phyloP scores from a whole-genome alignment of 2,329 filamentous ascomycete genomes.

The Diplodia scrobiculata region DNA sequence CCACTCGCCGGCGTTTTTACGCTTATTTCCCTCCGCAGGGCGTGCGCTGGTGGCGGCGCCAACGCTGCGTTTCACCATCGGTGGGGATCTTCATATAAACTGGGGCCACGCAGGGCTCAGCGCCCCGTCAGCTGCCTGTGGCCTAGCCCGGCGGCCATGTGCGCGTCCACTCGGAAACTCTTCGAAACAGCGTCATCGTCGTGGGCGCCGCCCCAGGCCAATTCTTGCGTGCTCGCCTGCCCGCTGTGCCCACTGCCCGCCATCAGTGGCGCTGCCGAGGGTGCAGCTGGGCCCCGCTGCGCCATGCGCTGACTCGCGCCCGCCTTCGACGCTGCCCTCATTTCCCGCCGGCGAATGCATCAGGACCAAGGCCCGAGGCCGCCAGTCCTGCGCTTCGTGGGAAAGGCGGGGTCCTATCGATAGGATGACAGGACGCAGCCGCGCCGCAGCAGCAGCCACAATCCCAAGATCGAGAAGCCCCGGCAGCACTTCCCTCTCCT shows the following conservation, averaged over 20 bases:
- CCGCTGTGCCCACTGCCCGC: not conserved
- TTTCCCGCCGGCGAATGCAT: slow-evolving; percentile 20
- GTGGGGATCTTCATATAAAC: slow-evolving; percentile 25
- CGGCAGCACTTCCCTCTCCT: slow-evolving; percentile 10
- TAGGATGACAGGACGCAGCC: not conserved
- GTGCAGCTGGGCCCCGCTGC: not conserved
- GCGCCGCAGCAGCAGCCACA: not conserved
- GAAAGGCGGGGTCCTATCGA: slow-evolving; percentile 26
- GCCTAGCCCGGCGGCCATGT: slow-evolving; percentile 4
- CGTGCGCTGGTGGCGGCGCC: slow-evolving; percentile 5
- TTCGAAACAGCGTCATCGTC: slow-evolving; percentile 22
- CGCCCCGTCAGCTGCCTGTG: slow-evolving; percentile 12
- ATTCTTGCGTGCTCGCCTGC: slow-evolving; percentile 11
- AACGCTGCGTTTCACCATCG: slow-evolving; percentile 27
- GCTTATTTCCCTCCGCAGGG: slow-evolving; percentile 28
- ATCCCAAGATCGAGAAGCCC: not conserved
- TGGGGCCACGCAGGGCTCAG: slow-evolving; percentile 22
- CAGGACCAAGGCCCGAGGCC: slow-evolving; percentile 12
- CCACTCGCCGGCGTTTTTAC: slow-evolving; percentile 26
- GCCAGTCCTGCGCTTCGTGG: slow-evolving; percentile 1
- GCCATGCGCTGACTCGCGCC: slow-evolving; percentile 12
- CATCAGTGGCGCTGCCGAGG: not conserved
- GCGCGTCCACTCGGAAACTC: not conserved
- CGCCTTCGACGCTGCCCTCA: slow-evolving; percentile 7
- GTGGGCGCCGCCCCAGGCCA: not conserved